Evolutionary conservation across 2,329 filamentous ascomycete genomes (phyloP).

Genomic region (Ophiostoma australiae): DNA sequence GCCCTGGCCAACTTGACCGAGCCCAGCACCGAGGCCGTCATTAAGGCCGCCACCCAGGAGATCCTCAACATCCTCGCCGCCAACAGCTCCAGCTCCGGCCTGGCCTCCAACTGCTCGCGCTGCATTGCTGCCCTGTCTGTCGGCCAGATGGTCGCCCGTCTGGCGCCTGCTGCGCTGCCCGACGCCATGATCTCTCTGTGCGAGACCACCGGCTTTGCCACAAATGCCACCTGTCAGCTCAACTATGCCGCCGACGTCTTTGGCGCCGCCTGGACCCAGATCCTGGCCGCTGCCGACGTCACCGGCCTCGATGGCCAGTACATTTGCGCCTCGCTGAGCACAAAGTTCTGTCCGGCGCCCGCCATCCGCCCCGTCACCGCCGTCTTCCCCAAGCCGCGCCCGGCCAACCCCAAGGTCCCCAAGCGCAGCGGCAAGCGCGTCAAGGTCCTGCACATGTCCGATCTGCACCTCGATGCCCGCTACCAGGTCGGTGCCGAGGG

Average conservation of each 20-base stretch:
- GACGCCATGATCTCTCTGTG: conserved; percentile 49
- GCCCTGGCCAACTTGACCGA: conserved; percentile 42
- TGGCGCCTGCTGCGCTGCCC: conserved; percentile 46
- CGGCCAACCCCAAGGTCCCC: conserved; percentile 40
- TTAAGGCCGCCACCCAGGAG: conserved; percentile 41
- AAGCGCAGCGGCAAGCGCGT: conserved; percentile 49
- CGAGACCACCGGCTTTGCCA: conserved; percentile 43
- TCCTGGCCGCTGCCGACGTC: conserved; percentile 50
- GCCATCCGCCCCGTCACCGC: conserved; percentile 42
- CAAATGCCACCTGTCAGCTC: conserved; percentile 44
- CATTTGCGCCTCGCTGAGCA: conserved; percentile 50
- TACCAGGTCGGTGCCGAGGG: conserved; percentile 51
- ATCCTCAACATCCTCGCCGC: conserved; percentile 42
- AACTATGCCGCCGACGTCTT: conserved; percentile 45
- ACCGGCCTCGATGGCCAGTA: conserved; percentile 51
- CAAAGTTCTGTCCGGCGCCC: conserved; percentile 45
- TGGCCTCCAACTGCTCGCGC: conserved; percentile 45
- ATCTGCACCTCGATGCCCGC: conserved; percentile 54
- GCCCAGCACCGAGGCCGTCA: conserved; percentile 38
- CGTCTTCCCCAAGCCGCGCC: conserved; percentile 53
- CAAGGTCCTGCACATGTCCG: conserved; percentile 55
- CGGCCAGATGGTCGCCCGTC: conserved; percentile 46
- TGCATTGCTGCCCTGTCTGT: conserved; percentile 49
- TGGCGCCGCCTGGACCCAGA: conserved; percentile 54
- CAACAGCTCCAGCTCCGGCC: conserved; percentile 31